Conservation (phyloP, 2,329 filamentous ascomycete genomes). For the Nemania diffusa region DNA sequence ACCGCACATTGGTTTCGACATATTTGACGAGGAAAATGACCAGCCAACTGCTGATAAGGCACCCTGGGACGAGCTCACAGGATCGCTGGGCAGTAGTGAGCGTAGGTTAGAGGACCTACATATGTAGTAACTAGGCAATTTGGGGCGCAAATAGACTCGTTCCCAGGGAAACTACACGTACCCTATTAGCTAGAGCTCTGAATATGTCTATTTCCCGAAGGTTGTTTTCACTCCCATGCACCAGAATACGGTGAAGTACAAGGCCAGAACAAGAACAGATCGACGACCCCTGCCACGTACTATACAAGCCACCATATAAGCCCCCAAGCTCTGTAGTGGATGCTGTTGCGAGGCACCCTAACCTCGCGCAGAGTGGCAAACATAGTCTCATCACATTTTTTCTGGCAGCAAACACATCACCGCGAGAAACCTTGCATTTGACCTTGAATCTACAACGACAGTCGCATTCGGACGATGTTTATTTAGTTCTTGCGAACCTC, state of each 20-base stretch:
- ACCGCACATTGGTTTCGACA: constrained; percentile 33
- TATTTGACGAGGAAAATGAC: constrained; percentile 36
- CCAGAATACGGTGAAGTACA: constrained; percentile 9
- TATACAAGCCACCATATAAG: constrained; percentile 19
- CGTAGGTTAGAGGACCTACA: constrained; percentile 4
- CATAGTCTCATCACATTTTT: constrained; percentile 12
- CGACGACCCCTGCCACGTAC: constrained; percentile 9
- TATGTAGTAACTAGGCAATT: constrained; percentile 6
- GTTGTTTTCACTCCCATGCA: constrained; percentile 11
- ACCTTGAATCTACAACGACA: constrained; percentile 19
- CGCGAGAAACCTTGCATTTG: constrained; percentile 17
- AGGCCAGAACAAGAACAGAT: constrained; percentile 17
- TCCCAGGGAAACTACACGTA: constrained; percentile 16
- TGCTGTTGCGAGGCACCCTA: constrained; percentile 13
- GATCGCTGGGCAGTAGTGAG: constrained; percentile 1
- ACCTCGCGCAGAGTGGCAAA: constrained; percentile 17
- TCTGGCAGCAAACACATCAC: constrained; percentile 14
- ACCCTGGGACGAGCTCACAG: constrained; percentile 22
- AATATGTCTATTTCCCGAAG: constrained; percentile 10
- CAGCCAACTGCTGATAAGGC: constrained; percentile 30
- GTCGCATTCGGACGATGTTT: constrained; percentile 12
- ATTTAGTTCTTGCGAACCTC: constrained; percentile 20
- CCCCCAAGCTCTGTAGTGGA: constrained; percentile 14
- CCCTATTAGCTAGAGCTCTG: constrained; percentile 13
- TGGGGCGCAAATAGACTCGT: constrained; percentile 9